Evolutionary conservation across 2,329 filamentous ascomycete genomes (phyloP), one percentile per base, ranked within the genome.

Genomic region (Arthrobotrys entomopaga): DNA sequence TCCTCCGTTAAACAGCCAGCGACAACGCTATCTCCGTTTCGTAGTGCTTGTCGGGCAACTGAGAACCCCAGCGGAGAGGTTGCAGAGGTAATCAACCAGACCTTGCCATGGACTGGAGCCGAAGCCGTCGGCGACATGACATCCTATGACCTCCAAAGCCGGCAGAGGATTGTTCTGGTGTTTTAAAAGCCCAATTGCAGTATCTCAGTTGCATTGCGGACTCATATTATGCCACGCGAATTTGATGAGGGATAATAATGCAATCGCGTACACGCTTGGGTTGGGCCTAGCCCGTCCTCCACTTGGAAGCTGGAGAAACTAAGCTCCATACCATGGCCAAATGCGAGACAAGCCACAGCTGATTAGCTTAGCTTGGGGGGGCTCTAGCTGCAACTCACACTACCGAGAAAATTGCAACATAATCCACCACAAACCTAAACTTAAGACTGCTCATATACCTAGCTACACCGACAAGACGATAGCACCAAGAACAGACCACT

Each of bases 51-150:
- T 64, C 90, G 88, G 63, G 92, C 91, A 69, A 97, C 86, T 52
- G 91, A 90, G 73, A 97, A 90, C 63, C 90, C 90, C 76, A 97
- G 87, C 11, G 94, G 92, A 40, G 92, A 94, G 73, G 94, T 87
- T 38, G 92, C 91, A 71, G 91, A 90, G 10, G 93, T 97, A 77
- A 99, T 84, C 80, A 99, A 89, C 95, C 95, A 98, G 79, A 94
- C 92, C 79, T 74, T 74, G 42, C 63, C 63, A 22, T 60, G 38
- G 34, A 42, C 42, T 63, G 52, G 26, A 50, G 40, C 29, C 22
- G 54, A 57, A 46, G 58, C 48, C 24, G 52, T 56, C 46, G 67
- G 50, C 40, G 63, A 67, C 63, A 74, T 66, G 63, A 53, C 63
- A 63, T 63, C 50, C 43, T 19, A 19, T 42, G 40, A 63, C 70